These are phyloP conservation scores for Schwanniomyces pseudopolymorphus DNA, from an alignment of 805 yeast genomes.

Conservation along the genomic window DNA sequence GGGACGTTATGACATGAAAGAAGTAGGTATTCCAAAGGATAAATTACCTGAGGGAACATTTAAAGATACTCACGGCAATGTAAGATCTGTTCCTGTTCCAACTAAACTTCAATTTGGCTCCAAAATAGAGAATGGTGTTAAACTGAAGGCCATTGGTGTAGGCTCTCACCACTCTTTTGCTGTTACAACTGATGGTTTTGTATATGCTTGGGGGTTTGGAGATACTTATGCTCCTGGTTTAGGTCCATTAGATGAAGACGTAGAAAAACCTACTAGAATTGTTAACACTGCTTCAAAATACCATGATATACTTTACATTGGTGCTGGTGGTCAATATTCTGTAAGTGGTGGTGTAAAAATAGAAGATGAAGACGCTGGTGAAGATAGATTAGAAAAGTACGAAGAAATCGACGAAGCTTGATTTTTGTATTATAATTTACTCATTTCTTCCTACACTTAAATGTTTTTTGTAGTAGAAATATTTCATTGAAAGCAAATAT, in stretches of 20 bases:
- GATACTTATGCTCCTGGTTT: slow-evolving; percentile 96
- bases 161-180: slow-evolving; percentile 96
- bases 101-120: slow-evolving; percentile 52
- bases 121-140: slow-evolving; percentile 27
- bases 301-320: slow-evolving; percentile 66
- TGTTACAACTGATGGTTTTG: slow-evolving; percentile 77
- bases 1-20: slow-evolving; percentile 94
- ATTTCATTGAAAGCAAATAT: background rate
- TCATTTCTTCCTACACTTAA: background rate
- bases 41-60: slow-evolving; percentile 72
- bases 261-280: slow-evolving; percentile 83
- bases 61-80: slow-evolving; percentile 74
- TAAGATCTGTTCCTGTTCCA: slow-evolving; percentile 85
- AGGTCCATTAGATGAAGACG: slow-evolving; percentile 88
- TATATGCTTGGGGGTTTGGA: slow-evolving; percentile 96
- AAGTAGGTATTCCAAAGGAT: slow-evolving; percentile 72
- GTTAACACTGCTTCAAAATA: slow-evolving; percentile 90
- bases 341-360: slow-evolving; percentile 79
- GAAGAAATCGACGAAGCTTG: slow-evolving; percentile 46
- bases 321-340: slow-evolving; percentile 98
- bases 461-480: background rate
- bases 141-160: slow-evolving; percentile 54
- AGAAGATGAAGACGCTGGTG: slow-evolving; percentile 49
- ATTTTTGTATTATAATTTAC: background rate
- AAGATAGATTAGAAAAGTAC: slow-evolving; percentile 49